Conservation (phyloP, 441 rosid genomes). For the Syzygium syzygioides region DNA sequence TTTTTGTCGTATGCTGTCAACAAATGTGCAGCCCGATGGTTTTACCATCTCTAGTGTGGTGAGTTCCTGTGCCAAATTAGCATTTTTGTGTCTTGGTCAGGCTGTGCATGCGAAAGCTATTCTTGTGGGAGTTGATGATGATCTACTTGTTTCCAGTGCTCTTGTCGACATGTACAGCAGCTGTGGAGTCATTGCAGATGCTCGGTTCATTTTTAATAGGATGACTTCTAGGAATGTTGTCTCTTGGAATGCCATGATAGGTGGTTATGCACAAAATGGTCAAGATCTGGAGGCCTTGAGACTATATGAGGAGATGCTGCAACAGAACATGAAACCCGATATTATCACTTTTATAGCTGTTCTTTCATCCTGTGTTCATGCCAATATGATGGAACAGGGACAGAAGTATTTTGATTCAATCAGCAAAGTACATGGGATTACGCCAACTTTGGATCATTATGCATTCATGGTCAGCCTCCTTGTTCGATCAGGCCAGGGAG, state of each 20-base stretch:
- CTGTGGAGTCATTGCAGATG: slow-evolving; percentile 26
- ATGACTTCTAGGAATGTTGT: slow-evolving; percentile 24
- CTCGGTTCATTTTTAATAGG: slow-evolving; percentile 16
- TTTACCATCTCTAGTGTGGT: slow-evolving; percentile 31
- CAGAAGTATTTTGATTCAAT: slow-evolving; percentile 29
- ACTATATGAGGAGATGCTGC: slow-evolving; percentile 27
- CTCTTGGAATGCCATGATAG: slow-evolving; percentile 40
- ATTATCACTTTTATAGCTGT: slow-evolving; percentile 30
- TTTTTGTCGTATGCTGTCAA: slow-evolving; percentile 23
- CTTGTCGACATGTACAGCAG: slow-evolving; percentile 35
- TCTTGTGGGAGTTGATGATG: slow-evolving; percentile 20
- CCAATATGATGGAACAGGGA: slow-evolving; percentile 29
- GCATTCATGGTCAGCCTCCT: slow-evolving; percentile 33
- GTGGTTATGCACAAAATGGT: slow-evolving; percentile 36
- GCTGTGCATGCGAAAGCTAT: slow-evolving; percentile 30
- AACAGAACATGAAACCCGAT: slow-evolving; percentile 29
- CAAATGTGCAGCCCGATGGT: slow-evolving; percentile 23
- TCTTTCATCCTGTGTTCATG: slow-evolving; percentile 39
- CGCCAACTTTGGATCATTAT: slow-evolving; percentile 30
- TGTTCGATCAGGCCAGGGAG: slow-evolving; percentile 26
- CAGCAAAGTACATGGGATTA: slow-evolving; percentile 25
- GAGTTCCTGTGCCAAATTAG: slow-evolving; percentile 38
- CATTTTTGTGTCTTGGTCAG: slow-evolving; percentile 30
- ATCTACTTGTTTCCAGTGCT: slow-evolving; percentile 36
- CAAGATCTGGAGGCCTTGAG: slow-evolving; percentile 30